Conservation (phyloP, 2,329 filamentous ascomycete species). For the Phaeosphaeria sp. region DNA sequence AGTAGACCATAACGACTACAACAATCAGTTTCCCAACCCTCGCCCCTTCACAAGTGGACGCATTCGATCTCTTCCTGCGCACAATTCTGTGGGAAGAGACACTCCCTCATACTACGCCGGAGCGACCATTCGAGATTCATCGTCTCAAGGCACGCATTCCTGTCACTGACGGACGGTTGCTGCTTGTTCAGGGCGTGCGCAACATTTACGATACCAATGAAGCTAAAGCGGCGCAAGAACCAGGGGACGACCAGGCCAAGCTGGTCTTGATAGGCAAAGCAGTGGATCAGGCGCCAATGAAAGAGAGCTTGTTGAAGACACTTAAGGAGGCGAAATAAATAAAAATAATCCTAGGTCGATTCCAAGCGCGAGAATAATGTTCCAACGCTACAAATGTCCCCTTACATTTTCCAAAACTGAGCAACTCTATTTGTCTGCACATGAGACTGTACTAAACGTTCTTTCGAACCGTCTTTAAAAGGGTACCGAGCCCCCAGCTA, state of each 20-base stretch:
- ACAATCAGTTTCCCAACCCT: slow-evolving; percentile 73
- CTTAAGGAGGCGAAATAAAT: not conserved
- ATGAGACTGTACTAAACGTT: no score
- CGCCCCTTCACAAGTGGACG: slow-evolving; percentile 61
- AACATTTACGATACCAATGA: slow-evolving; percentile 94
- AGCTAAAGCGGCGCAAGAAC: slow-evolving; percentile 1
- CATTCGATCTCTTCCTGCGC: slow-evolving; percentile 82
- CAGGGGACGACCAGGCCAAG: slow-evolving; percentile 24
- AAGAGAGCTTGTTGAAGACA: slow-evolving; percentile 13
- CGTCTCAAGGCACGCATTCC: slow-evolving; percentile 82
- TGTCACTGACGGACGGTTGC: slow-evolving; percentile 68
- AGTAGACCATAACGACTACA: slow-evolving; percentile 84
- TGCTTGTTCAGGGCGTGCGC: slow-evolving; percentile 88
- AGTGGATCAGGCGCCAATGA: slow-evolving; percentile 29
- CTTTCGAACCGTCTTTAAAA: no score
- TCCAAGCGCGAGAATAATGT: no score
- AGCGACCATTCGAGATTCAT: slow-evolving; percentile 76
- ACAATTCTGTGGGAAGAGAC: slow-evolving; percentile 82
- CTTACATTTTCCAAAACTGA: no score
- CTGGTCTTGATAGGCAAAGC: slow-evolving; percentile 42
- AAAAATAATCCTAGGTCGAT: no score
- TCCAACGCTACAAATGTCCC: not conserved
- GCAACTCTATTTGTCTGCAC: no score
- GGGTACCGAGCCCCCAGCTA: no score
- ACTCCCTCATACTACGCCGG: slow-evolving; percentile 54